Percentiles rank a stretch among this genome's conserved stretches.
Evolutionary conservation across 345 rosid genomes (phyloP).

Genomic region (Eucalyptus regnans): DNA sequence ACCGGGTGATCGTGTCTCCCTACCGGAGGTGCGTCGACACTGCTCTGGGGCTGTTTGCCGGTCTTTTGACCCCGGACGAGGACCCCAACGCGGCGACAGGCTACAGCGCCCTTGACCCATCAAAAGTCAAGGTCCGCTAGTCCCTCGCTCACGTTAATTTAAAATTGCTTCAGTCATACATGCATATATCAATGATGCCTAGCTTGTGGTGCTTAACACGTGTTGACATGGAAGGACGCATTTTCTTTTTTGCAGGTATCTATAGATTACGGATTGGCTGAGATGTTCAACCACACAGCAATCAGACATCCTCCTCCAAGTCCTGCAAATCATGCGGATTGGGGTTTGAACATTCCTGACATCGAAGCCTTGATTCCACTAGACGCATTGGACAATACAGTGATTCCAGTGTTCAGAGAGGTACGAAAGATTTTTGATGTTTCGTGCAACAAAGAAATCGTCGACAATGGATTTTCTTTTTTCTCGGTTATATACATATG

Average conservation of each 20-base stretch:
- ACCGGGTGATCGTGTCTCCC: slow-evolving; percentile 81
- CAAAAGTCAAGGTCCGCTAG: slow-evolving; percentile 52
- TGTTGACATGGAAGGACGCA: background rate
- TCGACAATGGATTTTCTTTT: background rate
- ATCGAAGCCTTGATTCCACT: slow-evolving; percentile 50
- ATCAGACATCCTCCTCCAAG: slow-evolving; percentile 42
- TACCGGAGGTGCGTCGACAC: slow-evolving; percentile 84
- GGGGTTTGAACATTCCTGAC: slow-evolving; percentile 36
- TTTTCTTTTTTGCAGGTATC: slow-evolving; percentile 29
- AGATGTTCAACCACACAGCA: slow-evolving; percentile 54
- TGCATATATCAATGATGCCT: background rate
- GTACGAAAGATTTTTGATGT: slow-evolving; percentile 4
- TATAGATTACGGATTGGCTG: slow-evolving; percentile 71
- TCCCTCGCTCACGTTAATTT: background rate
- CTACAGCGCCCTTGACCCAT: slow-evolving; percentile 22
- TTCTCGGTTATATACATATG: background rate
- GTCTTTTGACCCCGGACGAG: slow-evolving; percentile 37
- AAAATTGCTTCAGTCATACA: background rate
- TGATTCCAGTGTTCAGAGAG: slow-evolving; percentile 36
- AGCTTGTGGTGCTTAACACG: background rate
- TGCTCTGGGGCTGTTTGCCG: slow-evolving; percentile 49
- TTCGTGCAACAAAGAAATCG: background rate
- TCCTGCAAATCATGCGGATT: slow-evolving; percentile 27
- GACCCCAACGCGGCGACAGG: slow-evolving; percentile 7
- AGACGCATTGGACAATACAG: slow-evolving; percentile 46